Percentiles rank a stretch among this genome's conserved stretches.
Conservation (phyloP, 108 stramenopile genomes). For the Schizochytrium sp. region DNA sequence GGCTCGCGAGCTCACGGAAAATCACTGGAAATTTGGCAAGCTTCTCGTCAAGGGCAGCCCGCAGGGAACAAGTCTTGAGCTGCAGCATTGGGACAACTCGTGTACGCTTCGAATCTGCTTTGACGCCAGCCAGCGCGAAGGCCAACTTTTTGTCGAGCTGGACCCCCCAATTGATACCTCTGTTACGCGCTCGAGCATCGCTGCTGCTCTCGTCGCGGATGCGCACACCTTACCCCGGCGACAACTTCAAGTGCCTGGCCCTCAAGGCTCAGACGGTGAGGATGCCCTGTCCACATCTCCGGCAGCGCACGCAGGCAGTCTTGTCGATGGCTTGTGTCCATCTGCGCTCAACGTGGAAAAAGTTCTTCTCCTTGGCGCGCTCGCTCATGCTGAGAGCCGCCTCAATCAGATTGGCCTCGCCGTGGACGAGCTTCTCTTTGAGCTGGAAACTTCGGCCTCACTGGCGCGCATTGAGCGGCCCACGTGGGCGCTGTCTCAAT, state of each 20-base stretch:
- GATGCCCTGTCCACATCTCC: not conserved
- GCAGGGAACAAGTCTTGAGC: not conserved
- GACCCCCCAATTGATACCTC: slow-evolving; percentile 6
- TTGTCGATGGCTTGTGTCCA: slow-evolving; percentile 1
- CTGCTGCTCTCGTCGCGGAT: not conserved
- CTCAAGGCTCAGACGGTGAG: not conserved
- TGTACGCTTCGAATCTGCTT: not conserved
- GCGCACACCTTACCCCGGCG: not conserved
- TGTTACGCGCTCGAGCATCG: not conserved
- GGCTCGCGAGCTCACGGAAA: slow-evolving; percentile 7
- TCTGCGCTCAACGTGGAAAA: slow-evolving; percentile 7
- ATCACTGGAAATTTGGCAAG: not conserved
- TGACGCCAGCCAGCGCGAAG: not conserved
- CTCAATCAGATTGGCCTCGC: not conserved
- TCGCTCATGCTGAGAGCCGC: not conserved
- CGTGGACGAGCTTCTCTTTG: not conserved
- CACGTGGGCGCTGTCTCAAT: not conserved
- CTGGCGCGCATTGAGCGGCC: not conserved
- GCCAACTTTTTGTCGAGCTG: slow-evolving; percentile 1
- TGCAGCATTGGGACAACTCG: not conserved
- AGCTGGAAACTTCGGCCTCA: not conserved
- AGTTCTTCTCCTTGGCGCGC: not conserved
- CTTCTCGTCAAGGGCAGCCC: not conserved
- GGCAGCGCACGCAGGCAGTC: not conserved
- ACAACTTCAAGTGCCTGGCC: not conserved